Conservation (phyloP, 768 basidiomycete genomes). For the Termitomyces sp. region DNA sequence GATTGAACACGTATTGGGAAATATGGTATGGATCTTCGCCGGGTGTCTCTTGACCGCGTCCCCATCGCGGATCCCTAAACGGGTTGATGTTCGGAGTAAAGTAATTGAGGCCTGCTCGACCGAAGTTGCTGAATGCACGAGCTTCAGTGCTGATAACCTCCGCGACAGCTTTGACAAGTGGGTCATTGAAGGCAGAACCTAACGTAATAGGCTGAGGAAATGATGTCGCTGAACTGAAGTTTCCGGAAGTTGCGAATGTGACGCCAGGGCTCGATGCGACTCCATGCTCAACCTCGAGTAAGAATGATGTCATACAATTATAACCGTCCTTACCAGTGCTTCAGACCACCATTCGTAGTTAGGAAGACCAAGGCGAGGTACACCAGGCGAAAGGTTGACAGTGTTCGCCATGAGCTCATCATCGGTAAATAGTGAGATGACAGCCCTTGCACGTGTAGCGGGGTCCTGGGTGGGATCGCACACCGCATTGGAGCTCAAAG, state of each 20-base stretch:
- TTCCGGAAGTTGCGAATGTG: constrained; percentile 39
- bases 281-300: constrained; percentile 35
- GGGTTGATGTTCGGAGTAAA: constrained; percentile 56
- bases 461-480: constrained; percentile 42
- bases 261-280: constrained; percentile 50
- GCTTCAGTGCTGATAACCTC: constrained; percentile 50
- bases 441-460: constrained; percentile 40
- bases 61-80: constrained; percentile 62
- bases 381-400: constrained; percentile 42
- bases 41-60: constrained; percentile 56
- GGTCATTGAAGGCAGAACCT: constrained; percentile 51
- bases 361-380: constrained; percentile 48
- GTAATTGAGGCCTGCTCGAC: constrained; percentile 47
- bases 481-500: constrained; percentile 38
- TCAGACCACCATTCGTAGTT: constrained; percentile 60
- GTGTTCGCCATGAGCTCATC: constrained; percentile 48
- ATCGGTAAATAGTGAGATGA: constrained; percentile 44
- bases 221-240: constrained; percentile 53
- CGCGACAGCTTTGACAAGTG: constrained; percentile 43
- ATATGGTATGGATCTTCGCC: constrained; percentile 55
- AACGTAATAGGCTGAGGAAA: constrained; percentile 54
- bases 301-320: not conserved
- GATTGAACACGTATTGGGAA: constrained; percentile 46
- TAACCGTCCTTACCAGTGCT: constrained; percentile 33
- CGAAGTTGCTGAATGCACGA: constrained; percentile 52